These are phyloP conservation scores for Rutstroemia sydowiana DNA, from an alignment of 2,329 filamentous ascomycete species.

Conservation along the genomic window DNA sequence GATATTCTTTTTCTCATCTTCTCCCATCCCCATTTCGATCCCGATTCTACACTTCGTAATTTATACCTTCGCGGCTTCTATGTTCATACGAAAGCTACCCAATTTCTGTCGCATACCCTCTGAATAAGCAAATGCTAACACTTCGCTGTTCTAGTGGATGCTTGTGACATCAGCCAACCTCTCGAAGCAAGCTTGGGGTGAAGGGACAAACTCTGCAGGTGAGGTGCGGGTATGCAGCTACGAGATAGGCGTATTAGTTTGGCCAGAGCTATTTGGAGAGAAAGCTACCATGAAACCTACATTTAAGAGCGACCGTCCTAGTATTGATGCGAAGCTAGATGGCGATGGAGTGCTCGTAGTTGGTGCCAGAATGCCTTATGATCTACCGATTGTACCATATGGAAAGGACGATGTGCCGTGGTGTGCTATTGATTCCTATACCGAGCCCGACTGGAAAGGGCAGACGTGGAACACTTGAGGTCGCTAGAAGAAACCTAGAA, in stretches of 20 bases:
- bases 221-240: slow-evolving; percentile 70
- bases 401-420: slow-evolving; percentile 59
- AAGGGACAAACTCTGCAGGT: slow-evolving; percentile 45
- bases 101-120: too few relatives aligned
- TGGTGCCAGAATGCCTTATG: slow-evolving; percentile 76
- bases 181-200: slow-evolving; percentile 84
- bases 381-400: slow-evolving; percentile 65
- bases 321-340: not conserved
- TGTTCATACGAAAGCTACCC: too few relatives aligned
- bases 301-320: slow-evolving; percentile 55
- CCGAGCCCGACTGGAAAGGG: slow-evolving; percentile 47
- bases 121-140: too few relatives aligned
- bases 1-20: too few relatives aligned
- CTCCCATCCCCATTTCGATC: too few relatives aligned
- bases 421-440: slow-evolving; percentile 58
- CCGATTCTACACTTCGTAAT: too few relatives aligned
- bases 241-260: slow-evolving; percentile 77
- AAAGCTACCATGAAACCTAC: slow-evolving; percentile 54
- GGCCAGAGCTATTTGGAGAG: slow-evolving; percentile 55
- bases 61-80: too few relatives aligned
- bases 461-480: slow-evolving; percentile 13
- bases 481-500: too few relatives aligned
- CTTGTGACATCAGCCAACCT: slow-evolving; percentile 86
- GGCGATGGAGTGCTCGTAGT: slow-evolving; percentile 39
- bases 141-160: slow-evolving; percentile 49